Conservation (phyloP, 1,139 yeast genomes). For the Pichia sp. region DNA sequence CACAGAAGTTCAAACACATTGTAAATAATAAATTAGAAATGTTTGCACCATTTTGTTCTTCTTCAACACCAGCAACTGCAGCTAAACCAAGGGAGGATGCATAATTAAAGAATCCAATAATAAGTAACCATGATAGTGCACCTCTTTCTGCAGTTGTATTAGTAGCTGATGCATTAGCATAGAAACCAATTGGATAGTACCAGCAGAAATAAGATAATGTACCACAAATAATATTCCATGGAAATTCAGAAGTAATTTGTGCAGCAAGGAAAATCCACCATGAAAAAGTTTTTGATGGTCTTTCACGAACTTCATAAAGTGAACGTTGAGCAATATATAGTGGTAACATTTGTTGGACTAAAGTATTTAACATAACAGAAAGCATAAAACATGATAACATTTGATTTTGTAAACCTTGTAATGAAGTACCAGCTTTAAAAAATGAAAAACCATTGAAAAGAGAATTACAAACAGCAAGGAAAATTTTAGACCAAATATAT, state of each 20-base stretch:
- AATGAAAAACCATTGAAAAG: constrained; percentile 72
- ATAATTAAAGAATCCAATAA: constrained; percentile 34
- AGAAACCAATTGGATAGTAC: constrained; percentile 78
- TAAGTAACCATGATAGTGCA: constrained; percentile 54
- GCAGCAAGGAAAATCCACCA: constrained; percentile 51
- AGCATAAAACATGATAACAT: constrained; percentile 69
- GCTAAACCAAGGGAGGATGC: constrained; percentile 38
- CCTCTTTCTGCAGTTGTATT: constrained; percentile 54
- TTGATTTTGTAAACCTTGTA: constrained; percentile 58
- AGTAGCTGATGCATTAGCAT: constrained; percentile 50
- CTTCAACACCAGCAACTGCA: constrained; percentile 36
- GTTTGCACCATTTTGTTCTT: constrained; percentile 41
- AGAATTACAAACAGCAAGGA: constrained; percentile 45
- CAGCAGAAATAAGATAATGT: constrained; percentile 65
- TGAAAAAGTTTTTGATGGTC: constrained; percentile 57
- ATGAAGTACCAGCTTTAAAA: constrained; percentile 56
- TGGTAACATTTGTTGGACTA: constrained; percentile 72
- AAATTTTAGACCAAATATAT: constrained; percentile 61
- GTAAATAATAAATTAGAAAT: constrained; percentile 40
- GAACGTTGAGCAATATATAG: constrained; percentile 65
- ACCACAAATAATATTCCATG: constrained; percentile 65
- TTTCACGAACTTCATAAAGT: constrained; percentile 83
- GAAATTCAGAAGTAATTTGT: constrained; percentile 67
- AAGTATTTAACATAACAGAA: constrained; percentile 52
- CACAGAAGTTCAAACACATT: constrained; percentile 49